Evolutionary conservation across 1,284 basidiomycete genomes (phyloP).

Genomic region (Phellopilus nigrolimitatus): DNA sequence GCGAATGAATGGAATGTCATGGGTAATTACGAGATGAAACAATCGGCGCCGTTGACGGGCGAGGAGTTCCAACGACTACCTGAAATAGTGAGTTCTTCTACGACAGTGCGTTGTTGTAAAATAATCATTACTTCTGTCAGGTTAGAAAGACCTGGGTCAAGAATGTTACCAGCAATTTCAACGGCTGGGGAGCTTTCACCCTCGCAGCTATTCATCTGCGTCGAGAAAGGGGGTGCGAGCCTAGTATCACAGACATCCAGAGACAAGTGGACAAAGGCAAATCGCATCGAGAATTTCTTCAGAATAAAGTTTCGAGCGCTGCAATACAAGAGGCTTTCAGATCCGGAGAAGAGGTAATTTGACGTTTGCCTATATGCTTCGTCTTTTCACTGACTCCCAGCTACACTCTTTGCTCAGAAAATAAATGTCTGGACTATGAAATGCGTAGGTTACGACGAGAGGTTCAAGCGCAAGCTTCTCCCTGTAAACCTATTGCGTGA

Average conservation of each 20-base stretch:
- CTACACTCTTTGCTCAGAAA: no score
- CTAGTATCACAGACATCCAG: slow-evolving; percentile 24
- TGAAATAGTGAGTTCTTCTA: slow-evolving; percentile 15
- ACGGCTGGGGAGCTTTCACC: slow-evolving; percentile 23
- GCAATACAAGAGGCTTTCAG: neutral
- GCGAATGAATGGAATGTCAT: slow-evolving; percentile 31
- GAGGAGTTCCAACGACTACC: slow-evolving; percentile 30
- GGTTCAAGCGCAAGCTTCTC: neutral
- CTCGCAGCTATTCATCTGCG: slow-evolving; percentile 24
- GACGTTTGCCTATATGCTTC: no score
- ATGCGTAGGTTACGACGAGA: slow-evolving; percentile 8
- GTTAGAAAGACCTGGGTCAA: slow-evolving; percentile 22
- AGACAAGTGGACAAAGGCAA: slow-evolving; percentile 1
- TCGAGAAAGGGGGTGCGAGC: slow-evolving; percentile 21
- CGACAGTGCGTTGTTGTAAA: neutral
- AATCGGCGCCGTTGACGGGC: slow-evolving; percentile 25
- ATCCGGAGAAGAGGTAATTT: no score
- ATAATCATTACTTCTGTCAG: slow-evolving; percentile 10
- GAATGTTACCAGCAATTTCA: slow-evolving; percentile 21
- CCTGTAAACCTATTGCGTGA: neutral
- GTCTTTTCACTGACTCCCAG: no score
- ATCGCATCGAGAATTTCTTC: neutral
- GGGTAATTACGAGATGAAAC: slow-evolving; percentile 30
- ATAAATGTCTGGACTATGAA: neutral
- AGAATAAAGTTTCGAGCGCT: neutral